Percentiles rank a stretch among this genome's conserved stretches.
phyloP scores from a whole-genome alignment of 805 yeast genomes.

The Candida wancherniae region DNA sequence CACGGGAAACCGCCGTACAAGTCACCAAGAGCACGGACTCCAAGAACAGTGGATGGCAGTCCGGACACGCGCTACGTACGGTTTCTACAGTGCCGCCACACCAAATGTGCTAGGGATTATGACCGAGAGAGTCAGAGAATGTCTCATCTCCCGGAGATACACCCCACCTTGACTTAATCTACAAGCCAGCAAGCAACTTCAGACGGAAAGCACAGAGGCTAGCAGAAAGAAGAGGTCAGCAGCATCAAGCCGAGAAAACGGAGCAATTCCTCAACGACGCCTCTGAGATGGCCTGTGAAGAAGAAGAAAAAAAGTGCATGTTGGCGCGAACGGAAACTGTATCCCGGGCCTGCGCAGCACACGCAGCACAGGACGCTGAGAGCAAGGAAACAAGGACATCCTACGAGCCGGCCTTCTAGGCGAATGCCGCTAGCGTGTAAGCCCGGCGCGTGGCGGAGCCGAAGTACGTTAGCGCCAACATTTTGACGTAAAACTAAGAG shows the following conservation, averaged over 20 bases:
- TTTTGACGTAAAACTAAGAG: too few relatives aligned
- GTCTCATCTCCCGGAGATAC: constrained; percentile 52
- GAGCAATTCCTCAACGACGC: constrained; percentile 14
- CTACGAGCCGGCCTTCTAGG: too few relatives aligned
- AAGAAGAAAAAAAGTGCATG: constrained; percentile 3
- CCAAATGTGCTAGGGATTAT: constrained; percentile 41
- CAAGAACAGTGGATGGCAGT: too few relatives aligned
- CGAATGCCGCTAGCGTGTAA: too few relatives aligned
- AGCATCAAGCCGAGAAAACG: constrained; percentile 12
- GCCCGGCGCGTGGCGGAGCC: too few relatives aligned
- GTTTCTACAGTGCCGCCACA: not conserved
- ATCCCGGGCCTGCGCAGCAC: constrained; percentile 1
- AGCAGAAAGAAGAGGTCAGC: constrained; percentile 15
- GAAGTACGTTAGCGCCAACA: too few relatives aligned
- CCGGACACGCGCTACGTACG: too few relatives aligned
- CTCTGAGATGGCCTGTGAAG: constrained; percentile 14
- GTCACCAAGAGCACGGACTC: too few relatives aligned
- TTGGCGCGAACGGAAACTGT: constrained; percentile 1
- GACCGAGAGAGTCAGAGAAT: constrained; percentile 45
- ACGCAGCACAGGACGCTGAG: not conserved
- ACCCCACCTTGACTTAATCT: constrained; percentile 27
- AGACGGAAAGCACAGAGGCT: constrained; percentile 14
- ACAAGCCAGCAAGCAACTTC: constrained; percentile 13
- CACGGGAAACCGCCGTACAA: too few relatives aligned
- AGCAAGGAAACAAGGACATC: too few relatives aligned